Percentiles rank a stretch among this genome's conserved stretches.
These are phyloP conservation scores for Prunus campanulata DNA, from an alignment of 306 rosid species.

Conservation along the genomic window DNA sequence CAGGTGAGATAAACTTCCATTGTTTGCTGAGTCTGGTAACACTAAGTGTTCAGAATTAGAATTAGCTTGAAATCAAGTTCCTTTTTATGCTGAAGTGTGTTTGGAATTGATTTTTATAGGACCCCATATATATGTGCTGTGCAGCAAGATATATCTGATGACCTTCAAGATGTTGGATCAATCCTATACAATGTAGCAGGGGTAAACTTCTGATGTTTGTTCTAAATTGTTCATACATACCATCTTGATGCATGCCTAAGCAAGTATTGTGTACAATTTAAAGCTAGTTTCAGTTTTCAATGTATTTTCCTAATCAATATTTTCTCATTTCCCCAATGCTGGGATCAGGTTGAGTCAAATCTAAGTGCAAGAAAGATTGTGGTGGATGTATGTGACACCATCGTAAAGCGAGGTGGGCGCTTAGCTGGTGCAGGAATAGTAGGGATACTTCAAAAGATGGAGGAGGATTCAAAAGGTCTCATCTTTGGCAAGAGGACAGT, in stretches of 20 bases:
- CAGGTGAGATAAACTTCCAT: constrained; percentile 32
- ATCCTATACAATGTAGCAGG: constrained; percentile 59
- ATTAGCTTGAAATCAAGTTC: neutral
- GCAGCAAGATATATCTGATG: constrained; percentile 78
- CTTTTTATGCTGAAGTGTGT: constrained; percentile 7
- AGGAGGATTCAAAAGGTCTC: constrained; percentile 56
- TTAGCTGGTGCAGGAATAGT: constrained; percentile 96
- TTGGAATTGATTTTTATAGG: constrained; percentile 35
- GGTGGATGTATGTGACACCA: constrained; percentile 76
- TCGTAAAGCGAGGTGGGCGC: constrained; percentile 85
- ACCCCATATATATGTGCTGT: constrained; percentile 79
- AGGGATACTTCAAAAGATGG: constrained; percentile 84
- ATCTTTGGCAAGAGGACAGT: constrained; percentile 77
- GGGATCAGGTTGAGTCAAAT: constrained; percentile 59
- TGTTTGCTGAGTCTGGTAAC: neutral
- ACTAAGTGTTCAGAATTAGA: neutral
- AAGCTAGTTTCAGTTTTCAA: neutral
- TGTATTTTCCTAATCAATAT: neutral
- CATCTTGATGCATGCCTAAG: neutral
- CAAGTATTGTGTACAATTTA: neutral
- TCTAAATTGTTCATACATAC: neutral
- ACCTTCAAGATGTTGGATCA: constrained; percentile 68
- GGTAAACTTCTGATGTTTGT: constrained; percentile 41
- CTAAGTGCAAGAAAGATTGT: constrained; percentile 60
- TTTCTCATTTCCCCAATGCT: neutral